Conservation (phyloP, 805 yeast genomes). For the Tetrapisispora namnaoensis region DNA sequence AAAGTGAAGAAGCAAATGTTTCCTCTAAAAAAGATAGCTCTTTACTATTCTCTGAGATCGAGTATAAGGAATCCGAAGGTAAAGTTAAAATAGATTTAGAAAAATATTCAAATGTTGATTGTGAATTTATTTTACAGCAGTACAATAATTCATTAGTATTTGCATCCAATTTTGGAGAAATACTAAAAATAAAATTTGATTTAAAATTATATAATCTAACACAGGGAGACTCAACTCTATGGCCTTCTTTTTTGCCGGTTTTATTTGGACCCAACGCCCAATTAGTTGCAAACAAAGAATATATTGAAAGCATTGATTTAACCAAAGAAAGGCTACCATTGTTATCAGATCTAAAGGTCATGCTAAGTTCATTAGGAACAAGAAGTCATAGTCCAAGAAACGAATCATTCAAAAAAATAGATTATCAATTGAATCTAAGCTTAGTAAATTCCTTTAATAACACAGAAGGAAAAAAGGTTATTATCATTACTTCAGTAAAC, state of each 20-base stretch:
- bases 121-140: neutral
- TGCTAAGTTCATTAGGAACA: slow-evolving; percentile 17
- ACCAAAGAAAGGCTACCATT: neutral
- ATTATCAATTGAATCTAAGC: slow-evolving; percentile 12
- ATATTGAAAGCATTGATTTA: neutral
- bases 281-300: neutral
- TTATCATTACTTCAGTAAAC: slow-evolving; percentile 20
- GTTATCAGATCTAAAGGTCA: slow-evolving; percentile 7
- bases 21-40: neutral
- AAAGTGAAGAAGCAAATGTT: neutral
- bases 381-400: slow-evolving; percentile 7
- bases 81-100: neutral
- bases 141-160: neutral
- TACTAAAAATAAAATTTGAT: neutral
- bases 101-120: neutral
- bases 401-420: slow-evolving; percentile 10
- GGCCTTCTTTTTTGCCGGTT: slow-evolving; percentile 5
- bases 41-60: neutral
- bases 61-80: neutral
- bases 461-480: slow-evolving; percentile 10
- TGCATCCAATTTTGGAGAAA: neutral
- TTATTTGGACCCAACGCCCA: slow-evolving; percentile 6
- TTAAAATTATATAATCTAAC: neutral
- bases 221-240: neutral
- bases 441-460: slow-evolving; percentile 9